A percentile compares a stretch with the other conserved stretches of the same genome.
These are phyloP conservation scores for Rhizopogon vinicolor DNA, from an alignment of 768 basidiomycete genomes.

Conservation along the genomic window DNA sequence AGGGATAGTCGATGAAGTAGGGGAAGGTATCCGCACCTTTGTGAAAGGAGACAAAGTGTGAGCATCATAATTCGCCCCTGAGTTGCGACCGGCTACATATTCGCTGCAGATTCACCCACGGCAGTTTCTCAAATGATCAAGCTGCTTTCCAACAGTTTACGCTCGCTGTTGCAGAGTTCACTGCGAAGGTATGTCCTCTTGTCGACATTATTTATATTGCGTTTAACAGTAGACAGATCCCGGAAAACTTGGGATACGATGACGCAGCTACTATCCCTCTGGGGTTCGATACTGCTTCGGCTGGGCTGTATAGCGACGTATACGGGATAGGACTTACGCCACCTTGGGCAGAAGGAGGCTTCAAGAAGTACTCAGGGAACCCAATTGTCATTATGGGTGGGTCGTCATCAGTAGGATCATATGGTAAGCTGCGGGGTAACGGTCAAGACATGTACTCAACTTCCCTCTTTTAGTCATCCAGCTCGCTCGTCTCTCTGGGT, in stretches of 20 bases:
- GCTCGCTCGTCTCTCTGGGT: conserved; percentile 35
- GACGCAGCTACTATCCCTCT: conserved; percentile 44
- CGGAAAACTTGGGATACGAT: conserved; percentile 38
- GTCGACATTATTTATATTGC: neutral
- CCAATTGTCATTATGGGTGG: conserved; percentile 48
- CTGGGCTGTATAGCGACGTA: conserved; percentile 39
- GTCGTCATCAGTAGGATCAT: conserved; percentile 43
- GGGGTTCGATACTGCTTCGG: conserved; percentile 40
- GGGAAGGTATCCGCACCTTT: conserved; percentile 29
- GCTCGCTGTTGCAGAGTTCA: conserved; percentile 23
- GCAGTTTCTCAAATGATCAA: conserved; percentile 21
- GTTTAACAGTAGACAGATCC: conserved; percentile 30
- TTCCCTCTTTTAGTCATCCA: conserved; percentile 27
- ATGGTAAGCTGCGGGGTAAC: conserved; percentile 25
- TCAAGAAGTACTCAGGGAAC: conserved; percentile 33
- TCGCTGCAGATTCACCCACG: conserved; percentile 27
- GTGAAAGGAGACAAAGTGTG: conserved; percentile 39
- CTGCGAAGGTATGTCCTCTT: conserved; percentile 30
- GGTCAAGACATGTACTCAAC: conserved; percentile 1
- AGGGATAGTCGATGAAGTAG: conserved; percentile 35
- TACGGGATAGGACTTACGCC: conserved; percentile 35
- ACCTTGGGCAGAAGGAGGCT: conserved; percentile 28
- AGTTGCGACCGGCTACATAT: conserved; percentile 8
- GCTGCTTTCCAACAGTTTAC: conserved; percentile 39
- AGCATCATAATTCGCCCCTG: conserved; percentile 4